Evolutionary conservation across 2,329 filamentous ascomycete genomes (phyloP), one percentile per base, ranked within the genome.

Genomic region (Verticillium longisporum): DNA sequence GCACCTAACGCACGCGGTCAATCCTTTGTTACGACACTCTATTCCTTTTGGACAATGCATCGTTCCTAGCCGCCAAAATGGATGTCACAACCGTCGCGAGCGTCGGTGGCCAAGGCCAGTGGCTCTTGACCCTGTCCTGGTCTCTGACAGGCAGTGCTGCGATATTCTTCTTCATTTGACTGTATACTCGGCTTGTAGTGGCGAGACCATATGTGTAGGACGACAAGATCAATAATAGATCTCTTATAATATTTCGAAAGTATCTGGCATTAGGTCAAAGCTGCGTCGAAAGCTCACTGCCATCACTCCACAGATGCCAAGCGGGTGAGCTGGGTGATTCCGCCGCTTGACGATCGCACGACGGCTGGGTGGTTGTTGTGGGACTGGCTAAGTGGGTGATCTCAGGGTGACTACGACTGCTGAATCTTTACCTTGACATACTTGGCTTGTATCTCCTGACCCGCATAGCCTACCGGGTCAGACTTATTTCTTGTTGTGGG

Each of bases 161-260:
- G 2, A 10, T 67, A 15, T 71, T 76, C 50, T 70, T 76, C 10
- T 50, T 61, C 4, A 68, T 76, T 0, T 72, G 73, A 3, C 66
- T 72, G 1, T 77, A 77, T 59, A 76, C 73, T 1, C n/a, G 15
- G 3, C 15, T 57, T 13, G 26, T 41, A 6, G 13, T 6, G 33
- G 31, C 6, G 6, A 36, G 15, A 57, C 38, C 33, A 10, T 18
- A 38, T 14, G 2, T n/a, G 34, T 33, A 34, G 55, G 13, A 32
- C 14, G 36, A 56, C 26, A 26, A 1, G 2, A 26, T 26, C 26
- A 26, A 26, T 26, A 26, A 26, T 26, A 26, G 26, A 26, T 4
- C 18, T 31, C n/a, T 10, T 67, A 70, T 6, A 61, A 70, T 6
- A 53, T 67, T 1, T 66, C 68, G 1, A 26, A 26, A 26, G 26